phyloP scores from a whole-genome alignment of 805 yeast species.

The Debaryomyces maramus region DNA sequence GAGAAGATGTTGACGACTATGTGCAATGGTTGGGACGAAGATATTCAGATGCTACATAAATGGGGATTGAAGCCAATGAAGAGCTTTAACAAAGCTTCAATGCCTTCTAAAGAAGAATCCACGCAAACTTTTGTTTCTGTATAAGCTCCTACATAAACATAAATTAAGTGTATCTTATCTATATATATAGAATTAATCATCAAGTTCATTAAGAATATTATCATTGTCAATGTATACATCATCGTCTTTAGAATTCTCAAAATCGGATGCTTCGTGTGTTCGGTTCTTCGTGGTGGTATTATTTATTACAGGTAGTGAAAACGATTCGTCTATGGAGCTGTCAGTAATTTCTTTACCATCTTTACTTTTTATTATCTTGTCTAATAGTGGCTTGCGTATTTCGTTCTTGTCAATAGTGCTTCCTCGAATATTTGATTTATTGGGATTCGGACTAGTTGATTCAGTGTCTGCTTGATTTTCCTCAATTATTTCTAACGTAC shows the following conservation, averaged over 20 bases:
- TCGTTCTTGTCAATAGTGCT: too few species aligned
- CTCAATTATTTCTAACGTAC: neutral
- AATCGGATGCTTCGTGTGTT: constrained; percentile 1
- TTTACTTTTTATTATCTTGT: too few species aligned
- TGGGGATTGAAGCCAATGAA: constrained; percentile 71
- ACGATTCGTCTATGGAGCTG: constrained; percentile 44
- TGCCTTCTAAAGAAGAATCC: neutral
- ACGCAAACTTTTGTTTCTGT: too few species aligned
- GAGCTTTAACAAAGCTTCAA: constrained; percentile 27
- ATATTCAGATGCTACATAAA: constrained; percentile 59
- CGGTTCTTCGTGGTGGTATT: constrained; percentile 15
- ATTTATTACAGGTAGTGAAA: constrained; percentile 47
- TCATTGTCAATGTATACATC: neutral
- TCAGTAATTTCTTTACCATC: constrained; percentile 1
- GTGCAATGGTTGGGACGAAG: constrained; percentile 86
- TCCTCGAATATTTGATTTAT: neutral
- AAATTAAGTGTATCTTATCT: too few species aligned
- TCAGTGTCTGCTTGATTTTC: too few species aligned
- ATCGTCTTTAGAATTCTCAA: neutral
- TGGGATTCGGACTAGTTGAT: too few species aligned
- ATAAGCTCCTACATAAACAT: too few species aligned
- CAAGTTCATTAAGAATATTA: constrained; percentile 1
- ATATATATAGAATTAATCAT: constrained; percentile 2
- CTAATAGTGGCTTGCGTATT: too few species aligned
- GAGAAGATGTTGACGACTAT: constrained; percentile 78